phyloP scores from a whole-genome alignment of 768 basidiomycete genomes.

The Jaapia argillacea region DNA sequence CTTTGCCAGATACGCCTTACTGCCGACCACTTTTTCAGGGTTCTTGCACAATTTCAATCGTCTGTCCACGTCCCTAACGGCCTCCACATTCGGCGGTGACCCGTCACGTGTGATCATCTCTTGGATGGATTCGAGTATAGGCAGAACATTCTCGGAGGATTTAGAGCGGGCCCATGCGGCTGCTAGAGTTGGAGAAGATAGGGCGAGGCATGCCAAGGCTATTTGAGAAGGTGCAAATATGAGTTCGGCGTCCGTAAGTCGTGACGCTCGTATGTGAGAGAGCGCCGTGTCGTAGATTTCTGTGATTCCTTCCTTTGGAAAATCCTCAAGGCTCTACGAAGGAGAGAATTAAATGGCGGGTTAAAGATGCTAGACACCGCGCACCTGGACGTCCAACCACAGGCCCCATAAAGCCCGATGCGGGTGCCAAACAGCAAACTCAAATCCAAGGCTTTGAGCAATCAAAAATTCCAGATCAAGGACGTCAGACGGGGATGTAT shows the following conservation, averaged over 20 bases:
- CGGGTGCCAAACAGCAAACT: conserved; percentile 90
- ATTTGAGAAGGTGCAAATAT: conserved; percentile 92
- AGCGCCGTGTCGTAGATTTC: conserved; percentile 58
- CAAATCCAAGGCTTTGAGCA: conserved; percentile 88
- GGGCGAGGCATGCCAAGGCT: conserved; percentile 68
- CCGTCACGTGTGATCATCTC: conserved; percentile 42
- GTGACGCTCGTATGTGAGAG: conserved; percentile 61
- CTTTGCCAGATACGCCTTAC: conserved; percentile 64
- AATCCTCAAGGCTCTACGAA: conserved; percentile 52
- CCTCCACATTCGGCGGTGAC: conserved; percentile 64
- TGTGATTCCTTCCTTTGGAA: conserved; percentile 37
- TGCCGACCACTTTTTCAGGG: conserved; percentile 92
- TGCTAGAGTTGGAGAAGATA: conserved; percentile 51
- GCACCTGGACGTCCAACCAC: conserved; percentile 80
- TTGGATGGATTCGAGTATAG: conserved; percentile 43
- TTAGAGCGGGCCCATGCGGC: conserved; percentile 50
- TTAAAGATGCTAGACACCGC: conserved; percentile 11
- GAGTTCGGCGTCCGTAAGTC: conserved; percentile 86
- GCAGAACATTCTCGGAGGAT: conserved; percentile 22
- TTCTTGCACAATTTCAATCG: conserved; percentile 86
- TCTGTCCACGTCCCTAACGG: conserved; percentile 83
- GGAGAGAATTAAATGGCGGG: too few relatives aligned
- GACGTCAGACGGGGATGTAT: conserved; percentile 72
- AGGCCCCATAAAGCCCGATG: conserved; percentile 85
- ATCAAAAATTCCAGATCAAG: conserved; percentile 94